Percentiles rank a stretch among this genome's conserved stretches.
phyloP scores from a whole-genome alignment of 176 grass and related monocot species.

The Areca catechu region DNA sequence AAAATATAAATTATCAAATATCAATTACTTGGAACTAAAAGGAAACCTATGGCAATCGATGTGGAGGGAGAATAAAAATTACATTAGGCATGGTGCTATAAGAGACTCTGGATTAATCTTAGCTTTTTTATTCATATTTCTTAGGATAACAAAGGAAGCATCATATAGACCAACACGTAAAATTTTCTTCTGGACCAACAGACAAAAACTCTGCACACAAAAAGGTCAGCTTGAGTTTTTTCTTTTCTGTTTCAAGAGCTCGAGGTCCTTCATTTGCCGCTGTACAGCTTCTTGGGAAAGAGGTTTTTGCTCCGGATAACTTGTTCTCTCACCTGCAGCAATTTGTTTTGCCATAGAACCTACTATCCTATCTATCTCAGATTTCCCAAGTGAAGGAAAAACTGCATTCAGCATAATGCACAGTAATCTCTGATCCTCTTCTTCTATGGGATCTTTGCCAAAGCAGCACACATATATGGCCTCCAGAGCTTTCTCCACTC shows the following conservation, averaged over 20 bases:
- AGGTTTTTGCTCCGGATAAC: constrained; percentile 36
- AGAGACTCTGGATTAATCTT: no score
- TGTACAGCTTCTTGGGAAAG: constrained; percentile 54
- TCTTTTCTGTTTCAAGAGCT: constrained; percentile 67
- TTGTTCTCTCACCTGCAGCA: constrained; percentile 39
- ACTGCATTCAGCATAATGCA: constrained; percentile 51
- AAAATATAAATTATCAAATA: no score
- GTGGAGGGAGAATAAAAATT: no score
- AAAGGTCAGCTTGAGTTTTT: constrained; percentile 24
- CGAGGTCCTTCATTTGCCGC: constrained; percentile 76
- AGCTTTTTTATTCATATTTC: no score
- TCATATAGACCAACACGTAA: no score
- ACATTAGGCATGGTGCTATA: no score
- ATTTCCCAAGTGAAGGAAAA: constrained; percentile 64
- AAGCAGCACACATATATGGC: constrained; percentile 89
- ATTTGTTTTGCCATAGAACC: constrained; percentile 45
- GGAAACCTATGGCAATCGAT: no score
- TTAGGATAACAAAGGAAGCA: no score
- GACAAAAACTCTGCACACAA: neutral
- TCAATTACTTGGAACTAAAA: no score
- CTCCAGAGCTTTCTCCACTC: constrained; percentile 76
- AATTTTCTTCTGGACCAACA: neutral
- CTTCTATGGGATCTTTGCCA: constrained; percentile 77
- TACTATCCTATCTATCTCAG: constrained; percentile 56
- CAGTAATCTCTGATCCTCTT: constrained; percentile 50